Evolutionary conservation across 2,329 filamentous ascomycete species (phyloP).

Genomic region (Scedosporium boydii): DNA sequence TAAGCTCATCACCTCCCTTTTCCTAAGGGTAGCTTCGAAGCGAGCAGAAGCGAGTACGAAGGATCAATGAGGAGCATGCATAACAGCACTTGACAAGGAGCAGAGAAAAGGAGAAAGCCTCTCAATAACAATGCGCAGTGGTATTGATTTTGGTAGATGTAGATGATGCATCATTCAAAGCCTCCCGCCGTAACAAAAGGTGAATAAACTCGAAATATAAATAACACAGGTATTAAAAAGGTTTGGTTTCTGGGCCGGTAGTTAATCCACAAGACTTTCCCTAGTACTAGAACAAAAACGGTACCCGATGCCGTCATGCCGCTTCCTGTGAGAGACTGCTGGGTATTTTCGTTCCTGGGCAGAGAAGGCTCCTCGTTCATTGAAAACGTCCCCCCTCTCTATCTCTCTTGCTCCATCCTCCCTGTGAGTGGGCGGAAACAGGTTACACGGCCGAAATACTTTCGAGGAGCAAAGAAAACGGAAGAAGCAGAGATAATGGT

Average conservation of each 20-base stretch:
- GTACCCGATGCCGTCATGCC: no score
- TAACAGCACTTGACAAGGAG: not conserved
- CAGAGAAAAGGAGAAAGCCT: not conserved
- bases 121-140: not conserved
- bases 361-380: not conserved
- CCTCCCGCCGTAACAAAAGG: not conserved
- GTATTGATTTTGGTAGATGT: not conserved
- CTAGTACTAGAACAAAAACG: no score
- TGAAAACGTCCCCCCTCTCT: not conserved
- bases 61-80: no score
- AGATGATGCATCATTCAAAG: not conserved
- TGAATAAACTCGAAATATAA: not conserved
- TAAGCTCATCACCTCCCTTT: no score
- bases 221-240: not conserved
- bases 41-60: no score
- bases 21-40: no score
- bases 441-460: not conserved
- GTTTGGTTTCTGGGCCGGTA: not conserved
- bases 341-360: not conserved
- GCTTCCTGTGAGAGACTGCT: no score
- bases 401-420: not conserved
- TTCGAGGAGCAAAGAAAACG: not conserved
- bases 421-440: not conserved
- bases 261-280: no score
- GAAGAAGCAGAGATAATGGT: not conserved